Conservation (phyloP, 208 protist species). For the Acanthamoeba healyi region DNA sequence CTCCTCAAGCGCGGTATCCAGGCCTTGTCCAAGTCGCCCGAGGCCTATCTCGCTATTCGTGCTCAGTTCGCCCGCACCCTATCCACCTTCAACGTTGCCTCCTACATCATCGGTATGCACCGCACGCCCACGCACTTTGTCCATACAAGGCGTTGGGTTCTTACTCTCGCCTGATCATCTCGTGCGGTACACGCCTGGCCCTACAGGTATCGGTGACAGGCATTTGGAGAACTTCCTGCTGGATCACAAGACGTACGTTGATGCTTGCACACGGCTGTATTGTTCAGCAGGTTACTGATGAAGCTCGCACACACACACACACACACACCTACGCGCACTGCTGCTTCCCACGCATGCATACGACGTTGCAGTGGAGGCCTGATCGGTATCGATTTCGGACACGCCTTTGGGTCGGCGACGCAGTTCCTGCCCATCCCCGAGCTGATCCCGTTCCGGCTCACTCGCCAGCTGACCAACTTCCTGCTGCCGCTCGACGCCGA, state of each 20-base stretch:
- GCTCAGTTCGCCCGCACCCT: conserved; percentile 90
- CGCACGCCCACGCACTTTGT: neutral
- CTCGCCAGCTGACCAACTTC: conserved; percentile 91
- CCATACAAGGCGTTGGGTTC: neutral
- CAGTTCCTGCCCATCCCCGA: conserved; percentile 93
- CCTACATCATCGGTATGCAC: conserved; percentile 94
- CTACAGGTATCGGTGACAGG: conserved; percentile 93
- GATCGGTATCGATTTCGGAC: conserved; percentile 96
- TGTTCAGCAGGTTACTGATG: too few species aligned
- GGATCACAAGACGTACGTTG: conserved; percentile 81
- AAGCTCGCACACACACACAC: too few species aligned
- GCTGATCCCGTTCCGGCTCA: conserved; percentile 95
- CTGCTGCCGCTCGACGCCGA: conserved; percentile 90
- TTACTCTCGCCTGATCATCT: neutral
- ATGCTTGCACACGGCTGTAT: too few species aligned
- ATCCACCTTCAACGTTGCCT: conserved; percentile 88
- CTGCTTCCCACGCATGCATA: neutral
- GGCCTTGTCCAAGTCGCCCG: conserved; percentile 83
- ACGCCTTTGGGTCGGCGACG: conserved; percentile 95
- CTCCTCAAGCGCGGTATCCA: conserved; percentile 80
- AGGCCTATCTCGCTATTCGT: conserved; percentile 90
- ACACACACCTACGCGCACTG: too few species aligned
- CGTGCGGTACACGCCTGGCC: too few species aligned
- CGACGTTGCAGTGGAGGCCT: conserved; percentile 88
- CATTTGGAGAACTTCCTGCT: conserved; percentile 95